A percentile compares a stretch with the other conserved stretches of the same genome.
These are phyloP conservation scores for Cercospora nicotianae DNA, from an alignment of 2,329 filamentous ascomycete species.

Conservation along the genomic window DNA sequence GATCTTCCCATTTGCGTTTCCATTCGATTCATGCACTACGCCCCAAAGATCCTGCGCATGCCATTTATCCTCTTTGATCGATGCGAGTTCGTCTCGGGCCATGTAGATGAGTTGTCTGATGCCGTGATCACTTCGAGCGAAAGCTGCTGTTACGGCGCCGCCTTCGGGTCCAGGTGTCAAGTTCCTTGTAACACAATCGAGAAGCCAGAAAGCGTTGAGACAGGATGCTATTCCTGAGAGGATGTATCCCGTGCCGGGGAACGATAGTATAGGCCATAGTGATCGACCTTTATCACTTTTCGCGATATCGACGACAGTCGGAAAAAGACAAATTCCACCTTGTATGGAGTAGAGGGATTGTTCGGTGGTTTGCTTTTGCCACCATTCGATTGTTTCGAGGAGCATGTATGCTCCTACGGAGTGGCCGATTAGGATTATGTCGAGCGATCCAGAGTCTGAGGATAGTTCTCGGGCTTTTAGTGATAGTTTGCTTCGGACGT, in stretches of 20 bases:
- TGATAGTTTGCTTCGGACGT: constrained; percentile 47
- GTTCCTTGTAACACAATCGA: constrained; percentile 33
- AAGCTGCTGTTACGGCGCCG: constrained; percentile 51
- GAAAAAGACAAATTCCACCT: constrained; percentile 46
- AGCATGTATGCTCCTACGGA: constrained; percentile 50
- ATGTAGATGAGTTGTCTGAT: constrained; percentile 60
- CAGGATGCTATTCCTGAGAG: constrained; percentile 47
- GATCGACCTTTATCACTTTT: constrained; percentile 44
- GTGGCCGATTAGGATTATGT: constrained; percentile 48
- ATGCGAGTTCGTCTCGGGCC: constrained; percentile 58
- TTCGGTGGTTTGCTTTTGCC: constrained; percentile 21
- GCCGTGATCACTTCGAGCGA: constrained; percentile 51
- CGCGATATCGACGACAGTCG: constrained; percentile 50
- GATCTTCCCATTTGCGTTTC: background rate
- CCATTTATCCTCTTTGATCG: constrained; percentile 59
- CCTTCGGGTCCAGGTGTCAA: constrained; percentile 34
- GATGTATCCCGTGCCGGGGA: constrained; percentile 23
- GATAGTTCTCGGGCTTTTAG: constrained; percentile 13
- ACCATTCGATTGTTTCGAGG: constrained; percentile 40
- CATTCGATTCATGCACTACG: constrained; percentile 26
- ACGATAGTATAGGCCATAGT: background rate
- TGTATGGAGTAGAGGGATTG: constrained; percentile 24
- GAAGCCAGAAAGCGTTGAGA: constrained; percentile 40
- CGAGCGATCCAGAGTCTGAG: constrained; percentile 11
- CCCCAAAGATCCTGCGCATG: constrained; percentile 64